Conservation (phyloP, 768 basidiomycete genomes). For the Tricholoma furcatifolium region DNA sequence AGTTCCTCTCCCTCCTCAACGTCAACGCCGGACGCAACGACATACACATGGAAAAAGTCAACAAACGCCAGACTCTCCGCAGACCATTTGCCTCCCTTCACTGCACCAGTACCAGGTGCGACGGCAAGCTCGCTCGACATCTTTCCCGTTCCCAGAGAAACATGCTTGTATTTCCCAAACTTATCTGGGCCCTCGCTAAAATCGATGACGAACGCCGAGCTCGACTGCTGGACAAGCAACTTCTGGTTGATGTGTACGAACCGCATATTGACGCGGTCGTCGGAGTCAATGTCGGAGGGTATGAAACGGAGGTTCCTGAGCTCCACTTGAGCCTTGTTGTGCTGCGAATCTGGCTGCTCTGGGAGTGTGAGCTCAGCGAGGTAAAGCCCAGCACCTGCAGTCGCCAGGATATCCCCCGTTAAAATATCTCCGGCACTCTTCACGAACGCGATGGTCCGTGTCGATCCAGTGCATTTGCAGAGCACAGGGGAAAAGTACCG, state of each 20-base stretch:
- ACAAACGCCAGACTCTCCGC: conserved; percentile 57
- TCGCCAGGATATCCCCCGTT: conserved; percentile 66
- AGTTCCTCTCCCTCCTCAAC: conserved; percentile 42
- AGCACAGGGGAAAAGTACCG: conserved; percentile 63
- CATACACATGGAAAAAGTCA: conserved; percentile 68
- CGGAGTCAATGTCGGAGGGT: conserved; percentile 46
- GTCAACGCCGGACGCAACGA: conserved; percentile 38
- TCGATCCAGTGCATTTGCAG: conserved; percentile 40
- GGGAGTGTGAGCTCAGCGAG: conserved; percentile 59
- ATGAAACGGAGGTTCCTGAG: conserved; percentile 52
- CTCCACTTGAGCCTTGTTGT: conserved; percentile 26
- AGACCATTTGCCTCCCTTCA: conserved; percentile 16
- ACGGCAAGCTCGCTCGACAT: conserved; percentile 59
- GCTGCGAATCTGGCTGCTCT: conserved; percentile 18
- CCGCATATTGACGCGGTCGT: conserved; percentile 46
- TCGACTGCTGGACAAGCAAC: conserved; percentile 59
- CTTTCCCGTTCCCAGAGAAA: conserved; percentile 50
- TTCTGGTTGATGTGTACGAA: conserved; percentile 55
- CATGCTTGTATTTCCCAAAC: conserved; percentile 45
- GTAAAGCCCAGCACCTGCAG: conserved; percentile 62
- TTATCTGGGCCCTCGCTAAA: conserved; percentile 44
- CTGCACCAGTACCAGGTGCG: conserved; percentile 24
- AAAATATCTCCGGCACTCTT: conserved; percentile 59
- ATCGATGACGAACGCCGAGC: conserved; percentile 49
- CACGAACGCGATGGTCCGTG: conserved; percentile 58